A percentile compares a stretch with the other conserved stretches of the same genome.
Evolutionary conservation across 805 yeast species (phyloP).

Genomic region (Ogataea ganodermae): DNA sequence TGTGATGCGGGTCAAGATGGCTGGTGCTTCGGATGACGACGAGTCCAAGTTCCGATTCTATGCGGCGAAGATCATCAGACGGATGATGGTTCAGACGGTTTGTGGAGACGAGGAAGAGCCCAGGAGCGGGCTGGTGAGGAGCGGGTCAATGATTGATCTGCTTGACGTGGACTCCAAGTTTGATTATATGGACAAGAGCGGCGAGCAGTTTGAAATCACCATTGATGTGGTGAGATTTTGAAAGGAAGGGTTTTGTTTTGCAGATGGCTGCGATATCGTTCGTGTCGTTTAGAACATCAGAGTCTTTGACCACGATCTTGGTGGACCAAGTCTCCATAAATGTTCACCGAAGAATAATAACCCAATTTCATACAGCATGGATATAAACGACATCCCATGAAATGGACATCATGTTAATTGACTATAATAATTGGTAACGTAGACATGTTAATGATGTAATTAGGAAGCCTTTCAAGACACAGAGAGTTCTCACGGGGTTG

Average conservation of each 20-base stretch:
- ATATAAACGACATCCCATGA: no score
- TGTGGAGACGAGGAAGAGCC: no score
- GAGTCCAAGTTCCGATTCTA: constrained; percentile 59
- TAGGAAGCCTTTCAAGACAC: no score
- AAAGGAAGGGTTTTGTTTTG: not conserved
- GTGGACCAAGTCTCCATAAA: no score
- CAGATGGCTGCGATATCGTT: constrained; percentile 23
- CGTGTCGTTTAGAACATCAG: no score
- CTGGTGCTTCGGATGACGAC: constrained; percentile 73
- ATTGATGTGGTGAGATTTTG: constrained; percentile 37
- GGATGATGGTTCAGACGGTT: constrained; percentile 30
- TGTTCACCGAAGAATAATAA: no score
- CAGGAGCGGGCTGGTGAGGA: constrained; percentile 9
- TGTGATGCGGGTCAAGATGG: constrained; percentile 55
- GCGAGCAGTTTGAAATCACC: constrained; percentile 43
- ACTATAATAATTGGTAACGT: no score
- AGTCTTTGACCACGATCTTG: no score
- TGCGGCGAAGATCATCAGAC: constrained; percentile 43
- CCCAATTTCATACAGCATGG: no score
- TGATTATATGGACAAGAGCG: constrained; percentile 32
- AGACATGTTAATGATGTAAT: no score
- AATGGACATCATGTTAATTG: no score
- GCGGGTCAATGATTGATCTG: constrained; percentile 22
- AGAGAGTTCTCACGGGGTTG: no score
- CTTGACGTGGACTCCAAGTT: constrained; percentile 29